These are phyloP conservation scores for Cyclocybe aegerita DNA, from an alignment of 768 basidiomycete genomes.

Conservation along the genomic window DNA sequence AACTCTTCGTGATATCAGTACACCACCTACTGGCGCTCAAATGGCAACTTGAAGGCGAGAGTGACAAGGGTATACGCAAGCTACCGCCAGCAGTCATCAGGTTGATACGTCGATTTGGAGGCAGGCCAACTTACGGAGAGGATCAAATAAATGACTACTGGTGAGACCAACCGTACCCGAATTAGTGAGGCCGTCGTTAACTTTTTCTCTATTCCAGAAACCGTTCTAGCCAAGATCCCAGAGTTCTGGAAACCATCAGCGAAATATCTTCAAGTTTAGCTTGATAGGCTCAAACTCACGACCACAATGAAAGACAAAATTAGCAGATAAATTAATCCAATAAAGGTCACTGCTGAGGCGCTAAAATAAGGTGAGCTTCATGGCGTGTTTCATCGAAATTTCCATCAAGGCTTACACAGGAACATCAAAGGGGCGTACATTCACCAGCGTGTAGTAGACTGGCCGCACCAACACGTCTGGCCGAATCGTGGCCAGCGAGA, in stretches of 20 bases:
- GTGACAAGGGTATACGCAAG: slow-evolving; percentile 58
- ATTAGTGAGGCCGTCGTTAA: slow-evolving; percentile 31
- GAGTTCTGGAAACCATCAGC: slow-evolving; percentile 12
- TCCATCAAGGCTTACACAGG: slow-evolving; percentile 9
- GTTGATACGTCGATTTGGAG: not conserved
- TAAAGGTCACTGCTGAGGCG: slow-evolving; percentile 16
- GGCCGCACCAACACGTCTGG: slow-evolving; percentile 13
- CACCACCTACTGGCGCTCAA: slow-evolving; percentile 42
- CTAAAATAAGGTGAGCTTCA: not conserved
- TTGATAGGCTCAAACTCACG: slow-evolving; percentile 5
- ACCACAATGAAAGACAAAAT: slow-evolving; percentile 17
- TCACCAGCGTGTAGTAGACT: slow-evolving; percentile 13
- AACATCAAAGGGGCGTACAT: slow-evolving; percentile 14
- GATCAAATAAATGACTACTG: slow-evolving; percentile 31
- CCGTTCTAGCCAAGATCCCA: slow-evolving; percentile 25
- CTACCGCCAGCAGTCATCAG: slow-evolving; percentile 22
- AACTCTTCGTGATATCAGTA: not conserved
- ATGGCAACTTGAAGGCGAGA: slow-evolving; percentile 57
- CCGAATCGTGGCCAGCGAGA: slow-evolving; percentile 4
- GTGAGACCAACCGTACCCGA: slow-evolving; percentile 24
- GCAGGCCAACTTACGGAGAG: slow-evolving; percentile 27
- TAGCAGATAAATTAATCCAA: slow-evolving; percentile 15
- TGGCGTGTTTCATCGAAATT: not conserved
- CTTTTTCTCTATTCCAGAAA: slow-evolving; percentile 28
- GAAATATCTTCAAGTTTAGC: not conserved